phyloP scores from a whole-genome alignment of 495 filamentous ascomycete species.

The Penicillium diatomitis region DNA sequence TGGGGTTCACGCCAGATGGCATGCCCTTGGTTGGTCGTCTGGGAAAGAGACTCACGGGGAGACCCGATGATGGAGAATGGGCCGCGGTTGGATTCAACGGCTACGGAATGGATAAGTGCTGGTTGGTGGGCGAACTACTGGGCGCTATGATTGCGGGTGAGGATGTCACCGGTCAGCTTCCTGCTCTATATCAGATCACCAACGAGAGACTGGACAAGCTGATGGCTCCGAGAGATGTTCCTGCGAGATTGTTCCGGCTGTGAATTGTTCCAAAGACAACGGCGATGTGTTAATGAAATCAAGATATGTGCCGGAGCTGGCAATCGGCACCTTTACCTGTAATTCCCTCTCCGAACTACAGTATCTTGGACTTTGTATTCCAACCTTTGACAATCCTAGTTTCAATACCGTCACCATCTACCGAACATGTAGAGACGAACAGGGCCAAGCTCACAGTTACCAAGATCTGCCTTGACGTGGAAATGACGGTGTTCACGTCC shows the following conservation, averaged over 20 bases:
- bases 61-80: not conserved
- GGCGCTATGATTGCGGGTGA: conserved; percentile 1
- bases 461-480: too few species aligned
- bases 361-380: too few species aligned
- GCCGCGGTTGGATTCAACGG: conserved; percentile 1
- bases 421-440: too few species aligned
- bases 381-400: too few species aligned
- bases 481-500: too few species aligned
- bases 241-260: not conserved
- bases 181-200: not conserved
- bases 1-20: not conserved
- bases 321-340: too few species aligned
- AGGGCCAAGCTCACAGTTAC: too few species aligned
- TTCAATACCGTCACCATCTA: too few species aligned
- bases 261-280: not conserved
- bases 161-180: not conserved
- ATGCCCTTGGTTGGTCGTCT: not conserved
- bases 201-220: not conserved
- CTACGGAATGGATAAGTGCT: conserved; percentile 1
- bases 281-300: too few species aligned
- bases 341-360: too few species aligned
- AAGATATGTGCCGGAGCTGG: too few species aligned
- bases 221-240: not conserved
- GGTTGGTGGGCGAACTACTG: not conserved
- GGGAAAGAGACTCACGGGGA: not conserved